phyloP scores from a whole-genome alignment of 306 rosid species.

The Corylus heterophylla region DNA sequence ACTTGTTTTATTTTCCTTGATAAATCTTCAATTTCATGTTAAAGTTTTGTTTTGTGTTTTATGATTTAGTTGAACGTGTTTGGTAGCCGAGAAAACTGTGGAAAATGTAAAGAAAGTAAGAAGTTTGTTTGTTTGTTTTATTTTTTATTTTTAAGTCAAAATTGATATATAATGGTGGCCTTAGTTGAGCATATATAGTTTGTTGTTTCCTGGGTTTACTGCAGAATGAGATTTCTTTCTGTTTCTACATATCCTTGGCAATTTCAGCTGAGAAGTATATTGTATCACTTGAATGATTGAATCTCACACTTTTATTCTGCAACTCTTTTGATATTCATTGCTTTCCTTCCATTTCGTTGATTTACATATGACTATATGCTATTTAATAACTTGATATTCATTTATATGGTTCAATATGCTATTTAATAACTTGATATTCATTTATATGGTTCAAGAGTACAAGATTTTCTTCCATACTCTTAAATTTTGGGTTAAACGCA shows the following conservation, averaged over 20 bases:
- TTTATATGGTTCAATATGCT: no score
- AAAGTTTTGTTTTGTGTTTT: background rate
- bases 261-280: background rate
- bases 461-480: no score
- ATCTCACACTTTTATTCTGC: no score
- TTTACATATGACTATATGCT: no score
- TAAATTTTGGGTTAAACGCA: no score
- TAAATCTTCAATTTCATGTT: no score
- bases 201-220: background rate
- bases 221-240: background rate
- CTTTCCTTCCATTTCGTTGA: no score
- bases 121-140: background rate
- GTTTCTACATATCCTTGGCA: background rate
- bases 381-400: no score
- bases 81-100: background rate
- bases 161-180: background rate
- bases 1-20: background rate
- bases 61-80: background rate
- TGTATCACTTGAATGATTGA: no score
- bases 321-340: no score
- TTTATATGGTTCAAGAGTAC: no score
- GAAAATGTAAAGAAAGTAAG: background rate
- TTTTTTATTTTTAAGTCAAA: background rate
- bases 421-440: no score
- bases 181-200: constrained; percentile 1